These are phyloP conservation scores for Lactifluus piperatus DNA, from an alignment of 768 basidiomycete species.

Conservation along the genomic window DNA sequence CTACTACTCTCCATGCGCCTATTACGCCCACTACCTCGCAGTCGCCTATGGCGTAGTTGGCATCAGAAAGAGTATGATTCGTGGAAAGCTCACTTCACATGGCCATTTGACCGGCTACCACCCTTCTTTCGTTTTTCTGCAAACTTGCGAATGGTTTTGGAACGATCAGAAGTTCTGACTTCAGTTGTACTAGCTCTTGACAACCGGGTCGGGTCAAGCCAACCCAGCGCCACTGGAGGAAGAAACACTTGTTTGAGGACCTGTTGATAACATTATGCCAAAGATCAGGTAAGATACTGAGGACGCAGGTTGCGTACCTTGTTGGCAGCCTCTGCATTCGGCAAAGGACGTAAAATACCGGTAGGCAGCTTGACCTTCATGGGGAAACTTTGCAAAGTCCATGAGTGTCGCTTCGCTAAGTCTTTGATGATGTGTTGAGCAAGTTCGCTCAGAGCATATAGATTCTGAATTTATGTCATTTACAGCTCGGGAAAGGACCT, in stretches of 20 bases:
- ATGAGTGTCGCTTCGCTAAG: constrained; percentile 52
- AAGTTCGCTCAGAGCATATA: constrained; percentile 83
- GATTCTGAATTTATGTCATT: constrained; percentile 43
- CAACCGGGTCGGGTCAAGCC: constrained; percentile 47
- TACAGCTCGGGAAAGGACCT: background rate
- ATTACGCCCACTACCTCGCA: constrained; percentile 22
- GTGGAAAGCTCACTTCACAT: constrained; percentile 36
- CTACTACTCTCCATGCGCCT: constrained; percentile 25
- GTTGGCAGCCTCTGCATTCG: constrained; percentile 53
- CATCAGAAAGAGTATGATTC: background rate
- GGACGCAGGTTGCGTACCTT: constrained; percentile 35
- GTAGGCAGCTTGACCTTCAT: constrained; percentile 70
- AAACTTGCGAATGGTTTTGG: constrained; percentile 46
- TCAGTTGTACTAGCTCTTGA: constrained; percentile 23
- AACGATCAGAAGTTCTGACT: constrained; percentile 18
- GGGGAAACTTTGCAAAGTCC: constrained; percentile 74
- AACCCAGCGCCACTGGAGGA: constrained; percentile 46
- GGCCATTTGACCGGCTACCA: constrained; percentile 36
- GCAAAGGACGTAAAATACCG: constrained; percentile 72
- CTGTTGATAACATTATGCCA: constrained; percentile 31
- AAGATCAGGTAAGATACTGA: background rate
- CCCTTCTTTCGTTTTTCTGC: constrained; percentile 49
- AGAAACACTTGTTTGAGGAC: constrained; percentile 62
- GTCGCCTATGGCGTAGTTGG: constrained; percentile 8
- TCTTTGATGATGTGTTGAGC: constrained; percentile 80